Percentiles rank a stretch among this genome's conserved stretches.
Evolutionary conservation across 1,284 basidiomycete genomes (phyloP).

Genomic region (Cutaneotrichosporon cavernicola): DNA sequence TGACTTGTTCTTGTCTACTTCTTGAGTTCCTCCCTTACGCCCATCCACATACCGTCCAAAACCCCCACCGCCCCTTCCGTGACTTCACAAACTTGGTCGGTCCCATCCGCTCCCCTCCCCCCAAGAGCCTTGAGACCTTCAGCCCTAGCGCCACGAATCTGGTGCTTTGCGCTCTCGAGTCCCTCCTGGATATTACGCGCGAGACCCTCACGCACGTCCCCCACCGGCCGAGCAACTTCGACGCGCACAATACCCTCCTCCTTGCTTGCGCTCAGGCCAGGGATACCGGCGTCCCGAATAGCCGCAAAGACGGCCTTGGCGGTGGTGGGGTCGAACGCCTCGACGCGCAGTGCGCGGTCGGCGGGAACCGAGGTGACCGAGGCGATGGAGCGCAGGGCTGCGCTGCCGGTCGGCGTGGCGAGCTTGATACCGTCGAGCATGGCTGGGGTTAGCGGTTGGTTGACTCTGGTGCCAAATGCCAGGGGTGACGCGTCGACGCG

Average conservation of each 20-base stretch:
- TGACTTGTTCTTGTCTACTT: neutral
- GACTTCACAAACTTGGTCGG: constrained; percentile 45
- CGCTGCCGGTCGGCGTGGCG: constrained; percentile 31
- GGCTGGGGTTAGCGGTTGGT: constrained; percentile 28
- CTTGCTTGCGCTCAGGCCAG: constrained; percentile 46
- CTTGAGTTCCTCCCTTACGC: neutral
- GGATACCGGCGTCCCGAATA: constrained; percentile 48
- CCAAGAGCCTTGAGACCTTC: constrained; percentile 48
- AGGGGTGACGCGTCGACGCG: too few relatives aligned
- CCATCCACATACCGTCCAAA: neutral
- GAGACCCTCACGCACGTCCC: constrained; percentile 44
- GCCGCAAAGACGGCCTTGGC: constrained; percentile 50
- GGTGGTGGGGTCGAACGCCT: constrained; percentile 44
- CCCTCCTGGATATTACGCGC: constrained; percentile 34
- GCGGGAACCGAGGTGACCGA: constrained; percentile 41
- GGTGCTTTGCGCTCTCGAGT: constrained; percentile 48
- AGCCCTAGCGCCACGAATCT: constrained; percentile 42
- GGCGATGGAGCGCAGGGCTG: constrained; percentile 44
- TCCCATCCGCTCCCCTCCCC: constrained; percentile 37
- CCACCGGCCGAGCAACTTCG: constrained; percentile 45
- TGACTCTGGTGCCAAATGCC: too few relatives aligned
- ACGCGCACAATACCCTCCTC: constrained; percentile 37
- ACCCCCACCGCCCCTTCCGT: constrained; percentile 28
- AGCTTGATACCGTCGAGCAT: constrained; percentile 49
- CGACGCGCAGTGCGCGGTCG: constrained; percentile 36